Percentiles rank a stretch among this genome's conserved stretches.
Conservation (phyloP, 176 grass and related monocot species). For the Oryza rufipogon region DNA sequence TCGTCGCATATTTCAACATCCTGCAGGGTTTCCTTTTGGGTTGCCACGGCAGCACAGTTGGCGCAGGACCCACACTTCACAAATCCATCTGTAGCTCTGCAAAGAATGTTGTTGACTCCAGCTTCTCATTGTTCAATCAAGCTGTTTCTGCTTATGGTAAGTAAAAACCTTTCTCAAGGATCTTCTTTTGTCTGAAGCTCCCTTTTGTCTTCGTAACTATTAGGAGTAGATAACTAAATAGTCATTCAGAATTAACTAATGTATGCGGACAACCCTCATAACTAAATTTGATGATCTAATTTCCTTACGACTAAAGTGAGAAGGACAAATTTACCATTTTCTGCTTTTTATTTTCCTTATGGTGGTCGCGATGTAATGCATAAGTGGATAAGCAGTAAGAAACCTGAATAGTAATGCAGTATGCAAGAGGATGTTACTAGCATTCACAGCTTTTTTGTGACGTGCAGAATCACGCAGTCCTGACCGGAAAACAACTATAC, state of each 20-base stretch:
- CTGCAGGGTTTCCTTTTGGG: constrained; percentile 89
- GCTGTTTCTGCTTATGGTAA: constrained; percentile 75
- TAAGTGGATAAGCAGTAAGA: neutral
- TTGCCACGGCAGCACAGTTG: constrained; percentile 75
- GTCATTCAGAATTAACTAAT: neutral
- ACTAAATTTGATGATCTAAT: neutral
- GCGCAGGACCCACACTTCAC: constrained; percentile 82
- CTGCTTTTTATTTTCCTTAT: neutral
- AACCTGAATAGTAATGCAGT: constrained; percentile 16
- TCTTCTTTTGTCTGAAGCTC: neutral
- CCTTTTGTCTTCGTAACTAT: constrained; percentile 11
- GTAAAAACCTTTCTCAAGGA: constrained; percentile 17
- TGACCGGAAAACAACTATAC: constrained; percentile 58
- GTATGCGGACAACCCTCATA: neutral
- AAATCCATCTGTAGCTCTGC: constrained; percentile 62
- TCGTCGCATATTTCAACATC: constrained; percentile 71
- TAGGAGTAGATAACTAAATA: neutral
- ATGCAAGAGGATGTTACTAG: neutral
- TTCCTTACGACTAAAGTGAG: neutral
- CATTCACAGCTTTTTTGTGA: neutral
- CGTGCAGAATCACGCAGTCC: constrained; percentile 57
- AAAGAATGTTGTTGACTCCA: constrained; percentile 71
- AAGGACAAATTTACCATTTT: neutral
- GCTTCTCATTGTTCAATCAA: constrained; percentile 78
- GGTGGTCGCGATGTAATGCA: constrained; percentile 7